Base-by-base conservation (phyloP, 1,139 yeast genomes). In the Geotrichum fermentans region DNA sequence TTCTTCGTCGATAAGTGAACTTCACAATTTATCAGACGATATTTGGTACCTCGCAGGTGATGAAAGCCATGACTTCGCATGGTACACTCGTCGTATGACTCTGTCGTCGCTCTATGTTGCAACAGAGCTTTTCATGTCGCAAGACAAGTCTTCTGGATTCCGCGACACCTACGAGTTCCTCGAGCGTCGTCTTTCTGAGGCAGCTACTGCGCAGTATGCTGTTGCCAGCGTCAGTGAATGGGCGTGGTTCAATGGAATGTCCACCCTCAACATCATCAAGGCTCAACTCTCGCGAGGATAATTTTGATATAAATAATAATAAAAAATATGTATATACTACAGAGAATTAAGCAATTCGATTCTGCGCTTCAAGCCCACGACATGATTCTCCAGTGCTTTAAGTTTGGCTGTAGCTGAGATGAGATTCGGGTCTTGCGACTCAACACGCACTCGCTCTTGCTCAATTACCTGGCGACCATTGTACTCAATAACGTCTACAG, bases 61-160 rank as follows among this genome's bases (percentile, higher is more conserved):
- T 62, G 68, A 73, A 48, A 79, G 94, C n/a, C 78, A 83, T 53
- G 96, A 88, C 65, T 82, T 86, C 65, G 83, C 87, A 2, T 92
- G 98, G 98, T 92, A 92, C 65, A 72, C 95, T n/a, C 86, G 89
- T 63, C 73, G 97, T 56, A 70, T 82, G 24, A 76, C 86, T 4
- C 65, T 90, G 26, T 75, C 88, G 17, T 73, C 84, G 0, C 76
- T 85, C 3, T 88, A 85, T 62, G 84, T 85, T 1, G 74, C 83
- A 32, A 62, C 69, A 1, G 97, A 92, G 64, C 69, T 88, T 55
- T 87, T 78, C 69, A 86, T 84, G 95, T 71, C 87, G 41, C 83
- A 77, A 58, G 97, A 90, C 64, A 71, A 72, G n/a, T 80, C 90
- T 24, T 61, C 64, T 2, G 76, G 69, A 30, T 83, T 70, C 58